phyloP scores from a whole-genome alignment of 2,329 filamentous ascomycete genomes.

The Helotiales sp. region DNA sequence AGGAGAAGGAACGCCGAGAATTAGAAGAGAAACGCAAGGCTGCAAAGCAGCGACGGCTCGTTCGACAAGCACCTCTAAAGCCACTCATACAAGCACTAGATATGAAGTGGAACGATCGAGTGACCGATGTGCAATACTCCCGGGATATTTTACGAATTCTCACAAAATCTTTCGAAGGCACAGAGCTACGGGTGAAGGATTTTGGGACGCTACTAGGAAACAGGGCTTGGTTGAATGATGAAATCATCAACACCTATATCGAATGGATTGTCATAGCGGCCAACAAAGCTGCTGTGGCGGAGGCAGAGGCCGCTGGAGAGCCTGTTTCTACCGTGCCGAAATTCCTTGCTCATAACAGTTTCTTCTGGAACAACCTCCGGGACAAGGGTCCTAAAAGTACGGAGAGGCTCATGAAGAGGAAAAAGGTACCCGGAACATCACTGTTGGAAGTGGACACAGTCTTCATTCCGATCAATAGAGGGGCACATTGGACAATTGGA shows the following conservation, averaged over 20 bases:
- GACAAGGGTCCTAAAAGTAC: constrained; percentile 54
- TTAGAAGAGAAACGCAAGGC: constrained; percentile 28
- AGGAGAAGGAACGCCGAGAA: constrained; percentile 25
- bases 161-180: constrained; percentile 54
- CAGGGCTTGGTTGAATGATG: constrained; percentile 75
- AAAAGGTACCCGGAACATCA: constrained; percentile 62
- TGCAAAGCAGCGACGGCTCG: constrained; percentile 36
- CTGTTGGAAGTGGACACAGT: constrained; percentile 70
- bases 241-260: constrained; percentile 72
- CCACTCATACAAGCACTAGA: constrained; percentile 42
- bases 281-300: constrained; percentile 59
- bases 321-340: constrained; percentile 58
- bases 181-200: constrained; percentile 60
- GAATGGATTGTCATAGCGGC: constrained; percentile 62
- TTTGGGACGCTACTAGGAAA: constrained; percentile 64
- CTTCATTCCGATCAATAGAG: constrained; percentile 70
- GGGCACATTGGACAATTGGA: constrained; percentile 73
- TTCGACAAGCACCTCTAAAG: constrained; percentile 34
- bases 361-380: constrained; percentile 64
- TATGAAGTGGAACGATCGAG: constrained; percentile 46
- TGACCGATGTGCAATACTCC: constrained; percentile 43
- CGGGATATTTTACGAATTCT: constrained; percentile 43
- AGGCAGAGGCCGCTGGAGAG: constrained; percentile 32
- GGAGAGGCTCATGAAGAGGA: constrained; percentile 61
- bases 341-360: constrained; percentile 67